These are phyloP conservation scores for Phytopythium kandeliae DNA, from an alignment of 352 stramenopile genomes.

Conservation along the genomic window DNA sequence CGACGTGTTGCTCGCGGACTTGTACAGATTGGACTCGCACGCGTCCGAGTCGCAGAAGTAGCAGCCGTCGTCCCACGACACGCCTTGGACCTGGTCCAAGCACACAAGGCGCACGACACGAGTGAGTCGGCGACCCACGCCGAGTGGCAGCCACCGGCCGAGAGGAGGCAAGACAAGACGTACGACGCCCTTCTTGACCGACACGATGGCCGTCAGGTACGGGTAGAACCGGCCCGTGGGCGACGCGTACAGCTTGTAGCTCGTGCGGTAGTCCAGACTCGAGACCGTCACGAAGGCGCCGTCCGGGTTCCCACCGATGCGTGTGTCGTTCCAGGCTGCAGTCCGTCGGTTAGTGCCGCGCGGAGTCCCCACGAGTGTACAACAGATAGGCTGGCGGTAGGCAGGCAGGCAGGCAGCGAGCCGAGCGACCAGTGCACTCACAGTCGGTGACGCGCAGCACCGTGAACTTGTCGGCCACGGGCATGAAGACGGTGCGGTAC, in stretches of 20 bases:
- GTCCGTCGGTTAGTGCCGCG: too few species aligned
- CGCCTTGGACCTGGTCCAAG: constrained; percentile 50
- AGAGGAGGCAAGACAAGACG: too few species aligned
- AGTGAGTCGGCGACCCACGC: too few species aligned
- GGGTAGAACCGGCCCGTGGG: constrained; percentile 43
- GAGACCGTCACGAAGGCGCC: constrained; percentile 65
- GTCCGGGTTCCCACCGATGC: constrained; percentile 37
- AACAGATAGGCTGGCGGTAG: too few species aligned
- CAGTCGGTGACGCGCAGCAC: constrained; percentile 69
- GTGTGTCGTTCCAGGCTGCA: constrained; percentile 67
- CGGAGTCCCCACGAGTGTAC: too few species aligned
- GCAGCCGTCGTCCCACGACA: constrained; percentile 79
- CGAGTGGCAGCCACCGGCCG: too few species aligned
- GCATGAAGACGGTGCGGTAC: constrained; percentile 72
- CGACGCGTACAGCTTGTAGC: constrained; percentile 72
- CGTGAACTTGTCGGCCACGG: constrained; percentile 69
- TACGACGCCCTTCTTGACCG: constrained; percentile 66
- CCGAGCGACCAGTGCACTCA: too few species aligned
- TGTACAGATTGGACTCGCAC: constrained; percentile 69
- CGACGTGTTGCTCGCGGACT: constrained; percentile 39
- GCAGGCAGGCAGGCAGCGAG: too few species aligned
- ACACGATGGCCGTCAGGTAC: constrained; percentile 76
- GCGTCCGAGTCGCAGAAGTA: constrained; percentile 58
- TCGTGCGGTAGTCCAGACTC: constrained; percentile 51
- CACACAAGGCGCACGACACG: too few species aligned